Percentiles rank a stretch among this genome's conserved stretches.
phyloP scores from a whole-genome alignment of 768 basidiomycete species.

The Paxillus ammoniavirescens region DNA sequence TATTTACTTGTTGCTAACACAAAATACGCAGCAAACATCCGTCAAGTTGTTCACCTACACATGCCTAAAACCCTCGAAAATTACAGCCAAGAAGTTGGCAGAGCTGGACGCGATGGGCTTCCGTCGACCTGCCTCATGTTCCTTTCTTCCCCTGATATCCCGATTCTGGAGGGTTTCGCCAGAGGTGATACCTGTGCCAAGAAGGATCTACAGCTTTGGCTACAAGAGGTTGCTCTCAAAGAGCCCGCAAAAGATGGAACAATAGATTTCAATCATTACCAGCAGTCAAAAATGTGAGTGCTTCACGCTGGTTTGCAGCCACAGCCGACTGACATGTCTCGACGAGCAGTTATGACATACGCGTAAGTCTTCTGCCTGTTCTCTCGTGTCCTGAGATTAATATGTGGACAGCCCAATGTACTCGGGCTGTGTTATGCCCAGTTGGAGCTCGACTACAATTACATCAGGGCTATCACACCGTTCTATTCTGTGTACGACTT shows the following conservation, averaged over 20 bases:
- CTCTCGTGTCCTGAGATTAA: neutral
- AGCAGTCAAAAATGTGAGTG: slow-evolving; percentile 39
- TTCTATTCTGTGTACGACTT: slow-evolving; percentile 44
- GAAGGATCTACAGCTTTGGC: slow-evolving; percentile 38
- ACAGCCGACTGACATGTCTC: neutral
- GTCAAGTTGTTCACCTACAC: slow-evolving; percentile 41
- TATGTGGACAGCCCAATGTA: slow-evolving; percentile 34
- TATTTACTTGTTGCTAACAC: neutral
- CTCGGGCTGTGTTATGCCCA: slow-evolving; percentile 45
- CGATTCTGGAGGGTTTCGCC: slow-evolving; percentile 46
- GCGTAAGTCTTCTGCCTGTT: slow-evolving; percentile 21
- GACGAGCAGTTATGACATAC: slow-evolving; percentile 38
- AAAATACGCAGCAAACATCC: slow-evolving; percentile 28
- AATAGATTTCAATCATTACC: slow-evolving; percentile 41
- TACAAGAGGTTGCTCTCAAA: slow-evolving; percentile 38
- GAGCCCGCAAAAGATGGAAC: slow-evolving; percentile 35
- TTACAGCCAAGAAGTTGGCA: slow-evolving; percentile 45
- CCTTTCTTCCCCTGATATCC: slow-evolving; percentile 41
- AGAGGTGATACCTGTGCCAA: slow-evolving; percentile 47
- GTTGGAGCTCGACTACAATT: slow-evolving; percentile 45
- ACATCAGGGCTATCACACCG: slow-evolving; percentile 46
- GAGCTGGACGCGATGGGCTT: slow-evolving; percentile 42
- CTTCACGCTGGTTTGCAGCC: neutral
- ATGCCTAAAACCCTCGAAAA: slow-evolving; percentile 48
- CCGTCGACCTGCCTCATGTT: slow-evolving; percentile 46